These are phyloP conservation scores for Picochlorum sp. DNA, from an alignment of 139 green algal species.

Conservation along the genomic window DNA sequence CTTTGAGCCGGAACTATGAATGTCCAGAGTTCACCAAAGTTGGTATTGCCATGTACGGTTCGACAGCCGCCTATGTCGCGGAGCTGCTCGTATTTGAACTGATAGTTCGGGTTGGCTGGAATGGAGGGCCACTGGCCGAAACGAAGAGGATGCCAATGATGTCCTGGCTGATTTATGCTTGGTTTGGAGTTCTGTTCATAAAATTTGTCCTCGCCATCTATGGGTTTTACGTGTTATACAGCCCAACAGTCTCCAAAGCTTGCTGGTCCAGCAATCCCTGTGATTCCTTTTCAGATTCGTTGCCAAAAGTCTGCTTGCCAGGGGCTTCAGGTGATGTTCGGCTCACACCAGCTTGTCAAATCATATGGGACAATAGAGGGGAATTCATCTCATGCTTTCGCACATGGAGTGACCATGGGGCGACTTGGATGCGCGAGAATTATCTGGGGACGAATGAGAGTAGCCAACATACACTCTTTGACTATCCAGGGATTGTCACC, in stretches of 20 bases:
- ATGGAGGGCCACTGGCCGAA: conserved; percentile 1
- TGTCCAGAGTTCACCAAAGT: background rate
- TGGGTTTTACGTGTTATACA: background rate
- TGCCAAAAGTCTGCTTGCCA: background rate
- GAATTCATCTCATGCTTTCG: conserved; percentile 8
- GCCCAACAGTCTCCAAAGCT: background rate
- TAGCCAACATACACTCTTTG: background rate
- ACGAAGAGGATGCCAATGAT: background rate
- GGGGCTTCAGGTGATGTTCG: background rate
- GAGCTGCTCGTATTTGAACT: background rate
- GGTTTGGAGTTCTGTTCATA: conserved; percentile 1
- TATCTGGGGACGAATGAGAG: background rate
- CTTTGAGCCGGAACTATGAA: background rate
- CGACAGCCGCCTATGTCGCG: background rate
- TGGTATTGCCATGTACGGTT: background rate
- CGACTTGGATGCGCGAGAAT: background rate
- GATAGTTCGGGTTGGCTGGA: background rate
- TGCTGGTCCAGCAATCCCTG: conserved; percentile 27
- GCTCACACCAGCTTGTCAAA: background rate
- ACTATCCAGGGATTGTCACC: background rate
- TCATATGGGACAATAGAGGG: background rate
- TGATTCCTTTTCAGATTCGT: background rate
- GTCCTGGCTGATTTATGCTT: background rate
- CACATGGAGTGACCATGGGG: conserved; percentile 1
- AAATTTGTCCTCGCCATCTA: background rate